These are phyloP conservation scores for Boletus reticulatus DNA, from an alignment of 768 basidiomycete genomes.

Conservation along the genomic window DNA sequence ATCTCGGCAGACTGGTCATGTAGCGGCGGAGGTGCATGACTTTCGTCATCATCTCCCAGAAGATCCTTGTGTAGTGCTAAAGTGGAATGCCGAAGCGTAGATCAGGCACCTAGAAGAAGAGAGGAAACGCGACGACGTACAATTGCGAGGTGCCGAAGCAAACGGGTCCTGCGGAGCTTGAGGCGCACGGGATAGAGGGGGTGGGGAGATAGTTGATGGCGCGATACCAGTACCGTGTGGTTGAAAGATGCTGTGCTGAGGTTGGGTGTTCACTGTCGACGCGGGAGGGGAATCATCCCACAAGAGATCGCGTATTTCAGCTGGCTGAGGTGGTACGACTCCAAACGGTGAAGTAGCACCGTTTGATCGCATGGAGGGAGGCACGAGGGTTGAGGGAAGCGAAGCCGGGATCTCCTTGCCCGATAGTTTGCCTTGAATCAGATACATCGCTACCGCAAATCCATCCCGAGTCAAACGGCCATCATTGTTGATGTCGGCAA, in stretches of 20 bases:
- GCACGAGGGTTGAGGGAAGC: conserved; percentile 75
- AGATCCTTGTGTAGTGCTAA: conserved; percentile 47
- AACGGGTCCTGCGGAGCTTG: conserved; percentile 49
- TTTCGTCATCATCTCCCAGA: conserved; percentile 66
- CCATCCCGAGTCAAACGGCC: conserved; percentile 86
- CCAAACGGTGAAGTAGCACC: conserved; percentile 38
- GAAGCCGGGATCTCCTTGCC: conserved; percentile 72
- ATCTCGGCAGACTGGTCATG: conserved; percentile 83
- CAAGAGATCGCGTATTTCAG: conserved; percentile 43
- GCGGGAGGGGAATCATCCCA: conserved; percentile 54
- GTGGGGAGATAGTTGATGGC: conserved; percentile 29
- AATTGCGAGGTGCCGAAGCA: conserved; percentile 28
- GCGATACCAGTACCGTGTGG: conserved; percentile 39
- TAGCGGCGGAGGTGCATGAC: conserved; percentile 46
- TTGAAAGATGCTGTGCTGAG: conserved; percentile 23
- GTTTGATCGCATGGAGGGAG: conserved; percentile 69
- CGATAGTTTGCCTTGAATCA: conserved; percentile 82
- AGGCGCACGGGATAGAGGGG: conserved; percentile 21
- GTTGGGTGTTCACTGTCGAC: conserved; percentile 39
- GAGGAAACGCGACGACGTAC: conserved; percentile 12
- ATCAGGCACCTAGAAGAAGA: conserved; percentile 5
- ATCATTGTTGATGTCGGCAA: conserved; percentile 85
- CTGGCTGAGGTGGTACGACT: conserved; percentile 35
- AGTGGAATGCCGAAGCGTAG: background rate
- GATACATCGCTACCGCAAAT: conserved; percentile 93